A percentile compares a stretch with the other conserved stretches of the same genome.
Evolutionary conservation across 2,329 filamentous ascomycete species (phyloP).

Genomic region (Penicillium sp.): DNA sequence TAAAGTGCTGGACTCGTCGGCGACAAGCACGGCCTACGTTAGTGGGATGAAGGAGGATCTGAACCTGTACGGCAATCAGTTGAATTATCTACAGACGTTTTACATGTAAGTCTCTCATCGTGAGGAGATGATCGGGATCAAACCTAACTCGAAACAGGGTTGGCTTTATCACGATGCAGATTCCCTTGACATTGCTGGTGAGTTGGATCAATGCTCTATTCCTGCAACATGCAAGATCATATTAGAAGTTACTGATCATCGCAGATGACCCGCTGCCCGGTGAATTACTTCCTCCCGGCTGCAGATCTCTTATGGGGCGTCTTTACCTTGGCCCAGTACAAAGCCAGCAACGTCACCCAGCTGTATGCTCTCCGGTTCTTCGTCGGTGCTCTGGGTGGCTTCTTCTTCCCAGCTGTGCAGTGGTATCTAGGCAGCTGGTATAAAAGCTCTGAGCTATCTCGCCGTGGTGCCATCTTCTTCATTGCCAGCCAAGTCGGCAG

Average conservation of each 20-base stretch:
- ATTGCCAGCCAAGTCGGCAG: slow-evolving; percentile 25
- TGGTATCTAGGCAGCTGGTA: slow-evolving; percentile 28
- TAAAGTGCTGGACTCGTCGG: slow-evolving; percentile 21
- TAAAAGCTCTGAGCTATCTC: slow-evolving; percentile 23
- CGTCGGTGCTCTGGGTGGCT: slow-evolving; percentile 34
- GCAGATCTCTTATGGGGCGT: slow-evolving; percentile 20
- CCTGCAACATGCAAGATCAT: background rate
- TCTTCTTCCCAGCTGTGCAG: slow-evolving; percentile 32
- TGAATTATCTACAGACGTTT: slow-evolving; percentile 25
- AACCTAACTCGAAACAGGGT: slow-evolving; percentile 7
- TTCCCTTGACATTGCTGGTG: slow-evolving; percentile 19
- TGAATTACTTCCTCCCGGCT: slow-evolving; percentile 21
- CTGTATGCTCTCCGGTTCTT: slow-evolving; percentile 37
- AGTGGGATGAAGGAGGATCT: slow-evolving; percentile 27
- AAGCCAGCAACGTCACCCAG: slow-evolving; percentile 22
- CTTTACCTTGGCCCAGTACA: slow-evolving; percentile 20
- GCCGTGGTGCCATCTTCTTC: slow-evolving; percentile 26
- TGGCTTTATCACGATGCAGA: slow-evolving; percentile 22
- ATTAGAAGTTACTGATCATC: background rate
- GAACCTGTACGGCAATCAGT: slow-evolving; percentile 21
- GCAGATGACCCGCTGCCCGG: slow-evolving; percentile 21
- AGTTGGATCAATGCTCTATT: background rate
- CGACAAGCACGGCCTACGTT: slow-evolving; percentile 25
- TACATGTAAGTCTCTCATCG: slow-evolving; percentile 13
- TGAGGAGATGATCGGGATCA: no score